Conservation (phyloP, 345 rosid species). For the Microthlaspi erraticum region DNA sequence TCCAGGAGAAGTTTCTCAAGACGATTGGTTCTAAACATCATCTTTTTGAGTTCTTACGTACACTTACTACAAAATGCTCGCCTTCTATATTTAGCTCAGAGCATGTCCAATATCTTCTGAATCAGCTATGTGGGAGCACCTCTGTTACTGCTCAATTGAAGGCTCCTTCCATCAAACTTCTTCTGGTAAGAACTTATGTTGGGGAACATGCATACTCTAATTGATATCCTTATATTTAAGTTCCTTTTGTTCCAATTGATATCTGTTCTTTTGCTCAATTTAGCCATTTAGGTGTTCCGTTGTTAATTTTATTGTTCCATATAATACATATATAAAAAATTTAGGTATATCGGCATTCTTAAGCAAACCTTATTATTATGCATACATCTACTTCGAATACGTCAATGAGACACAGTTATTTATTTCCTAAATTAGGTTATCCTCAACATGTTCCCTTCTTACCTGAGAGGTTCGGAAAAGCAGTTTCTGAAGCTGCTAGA, state of each 20-base stretch:
- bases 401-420: conserved; percentile 21
- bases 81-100: conserved; percentile 75
- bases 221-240: conserved; percentile 16
- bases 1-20: conserved; percentile 77
- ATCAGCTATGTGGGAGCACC: conserved; percentile 53
- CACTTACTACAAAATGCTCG: conserved; percentile 74
- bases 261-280: conserved; percentile 9
- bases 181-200: conserved; percentile 62
- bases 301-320: conserved; percentile 1
- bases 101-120: conserved; percentile 62
- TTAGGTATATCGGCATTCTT: neutral
- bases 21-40: conserved; percentile 72
- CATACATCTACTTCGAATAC: conserved; percentile 3
- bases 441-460: conserved; percentile 66
- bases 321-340: conserved; percentile 4
- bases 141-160: conserved; percentile 48
- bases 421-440: conserved; percentile 54
- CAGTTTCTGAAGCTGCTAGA: conserved; percentile 55
- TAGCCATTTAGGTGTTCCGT: conserved; percentile 16
- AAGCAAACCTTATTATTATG: conserved; percentile 25
- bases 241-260: conserved; percentile 4
- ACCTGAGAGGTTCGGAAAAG: conserved; percentile 75
- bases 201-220: conserved; percentile 20
- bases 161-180: conserved; percentile 64
- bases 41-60: conserved; percentile 62